These are phyloP conservation scores for Amylocarpus encephaloides DNA, from an alignment of 2,329 filamentous ascomycete species.

Conservation along the genomic window DNA sequence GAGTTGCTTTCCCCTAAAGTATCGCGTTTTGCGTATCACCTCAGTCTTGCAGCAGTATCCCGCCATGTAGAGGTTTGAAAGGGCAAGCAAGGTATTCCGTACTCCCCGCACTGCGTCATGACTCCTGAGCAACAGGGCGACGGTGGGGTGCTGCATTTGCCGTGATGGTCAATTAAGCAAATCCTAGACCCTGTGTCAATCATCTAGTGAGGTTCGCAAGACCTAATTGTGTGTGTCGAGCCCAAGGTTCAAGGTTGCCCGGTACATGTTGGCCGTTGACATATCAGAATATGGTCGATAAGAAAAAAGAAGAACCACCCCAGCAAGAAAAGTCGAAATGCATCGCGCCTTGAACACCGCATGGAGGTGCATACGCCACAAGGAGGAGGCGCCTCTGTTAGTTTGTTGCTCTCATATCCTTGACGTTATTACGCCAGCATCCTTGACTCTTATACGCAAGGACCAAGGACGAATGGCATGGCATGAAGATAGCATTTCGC, in stretches of 20 bases:
- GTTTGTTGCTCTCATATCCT: slow-evolving; percentile 1
- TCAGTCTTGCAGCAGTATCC: no score
- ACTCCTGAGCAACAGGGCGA: not conserved
- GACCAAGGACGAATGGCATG: not conserved
- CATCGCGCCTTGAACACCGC: not conserved
- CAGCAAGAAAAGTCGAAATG: not conserved
- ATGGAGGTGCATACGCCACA: slow-evolving; percentile 1
- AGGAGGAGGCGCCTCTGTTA: not conserved
- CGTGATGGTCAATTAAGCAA: not conserved
- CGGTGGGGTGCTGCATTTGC: not conserved
- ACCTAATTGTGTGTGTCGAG: not conserved
- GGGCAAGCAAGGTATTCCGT: no score
- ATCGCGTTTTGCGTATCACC: no score
- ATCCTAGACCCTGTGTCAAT: slow-evolving; percentile 4
- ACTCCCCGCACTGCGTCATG: no score
- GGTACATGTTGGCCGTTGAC: not conserved
- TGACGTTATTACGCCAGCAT: not conserved
- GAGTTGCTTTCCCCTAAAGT: no score
- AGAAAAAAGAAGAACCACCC: not conserved
- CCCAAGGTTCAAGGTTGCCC: not conserved
- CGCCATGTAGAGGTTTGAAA: no score
- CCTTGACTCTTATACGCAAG: not conserved
- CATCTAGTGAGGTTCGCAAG: not conserved
- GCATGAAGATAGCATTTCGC: not conserved
- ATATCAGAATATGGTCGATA: not conserved